These are phyloP conservation scores for Sparassis latifolia DNA, from an alignment of 1,284 basidiomycete genomes.

Conservation along the genomic window DNA sequence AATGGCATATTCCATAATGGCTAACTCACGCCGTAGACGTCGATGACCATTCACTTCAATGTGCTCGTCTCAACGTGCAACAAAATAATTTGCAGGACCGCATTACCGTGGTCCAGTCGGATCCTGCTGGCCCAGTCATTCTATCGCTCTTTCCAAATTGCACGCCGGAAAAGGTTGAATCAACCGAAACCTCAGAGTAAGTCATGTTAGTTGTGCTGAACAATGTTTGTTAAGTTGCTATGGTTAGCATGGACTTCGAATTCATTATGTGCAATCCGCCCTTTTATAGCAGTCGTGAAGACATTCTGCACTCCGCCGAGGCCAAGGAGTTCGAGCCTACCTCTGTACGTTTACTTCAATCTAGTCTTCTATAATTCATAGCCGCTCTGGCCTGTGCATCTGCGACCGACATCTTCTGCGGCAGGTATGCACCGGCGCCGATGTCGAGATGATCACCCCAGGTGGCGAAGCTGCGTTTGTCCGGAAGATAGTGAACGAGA, in stretches of 20 bases:
- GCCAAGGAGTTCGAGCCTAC: slow-evolving; percentile 58
- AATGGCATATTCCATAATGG: background rate
- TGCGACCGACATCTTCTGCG: background rate
- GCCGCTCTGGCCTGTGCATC: background rate
- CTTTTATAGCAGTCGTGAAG: slow-evolving; percentile 74
- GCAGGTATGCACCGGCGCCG: slow-evolving; percentile 77
- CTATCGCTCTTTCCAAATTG: slow-evolving; percentile 2
- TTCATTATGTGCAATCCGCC: slow-evolving; percentile 96
- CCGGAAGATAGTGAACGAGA: slow-evolving; percentile 72
- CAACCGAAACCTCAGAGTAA: background rate
- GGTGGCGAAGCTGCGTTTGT: slow-evolving; percentile 88
- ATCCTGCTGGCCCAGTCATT: slow-evolving; percentile 35
- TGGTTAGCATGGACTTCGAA: slow-evolving; percentile 33
- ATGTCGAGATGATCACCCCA: slow-evolving; percentile 78
- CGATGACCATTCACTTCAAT: slow-evolving; percentile 51
- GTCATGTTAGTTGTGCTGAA: background rate
- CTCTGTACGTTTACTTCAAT: slow-evolving; percentile 42
- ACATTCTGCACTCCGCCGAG: slow-evolving; percentile 55
- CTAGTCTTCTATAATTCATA: background rate
- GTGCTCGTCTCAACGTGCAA: slow-evolving; percentile 49
- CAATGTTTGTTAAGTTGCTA: no score
- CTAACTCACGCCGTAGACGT: slow-evolving; percentile 45
- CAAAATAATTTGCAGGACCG: slow-evolving; percentile 45
- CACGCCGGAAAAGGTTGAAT: no score
- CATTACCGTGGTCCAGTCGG: slow-evolving; percentile 41